Conservation (phyloP, 2,329 filamentous ascomycete genomes). For the Ceratocystis variospora region DNA sequence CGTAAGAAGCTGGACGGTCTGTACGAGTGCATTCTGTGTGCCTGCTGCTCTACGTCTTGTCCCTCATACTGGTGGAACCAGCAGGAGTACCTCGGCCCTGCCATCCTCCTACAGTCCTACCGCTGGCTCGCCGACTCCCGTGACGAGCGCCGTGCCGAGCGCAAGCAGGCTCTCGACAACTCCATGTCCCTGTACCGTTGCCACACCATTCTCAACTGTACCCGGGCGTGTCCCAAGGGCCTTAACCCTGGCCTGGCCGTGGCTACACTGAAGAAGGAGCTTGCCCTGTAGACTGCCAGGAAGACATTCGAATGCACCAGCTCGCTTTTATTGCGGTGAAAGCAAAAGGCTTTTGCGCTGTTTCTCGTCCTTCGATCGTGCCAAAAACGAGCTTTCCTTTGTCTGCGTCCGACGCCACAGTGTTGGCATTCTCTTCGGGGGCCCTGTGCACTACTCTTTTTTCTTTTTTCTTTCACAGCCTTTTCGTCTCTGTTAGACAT, state of each 20-base stretch:
- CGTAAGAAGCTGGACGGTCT: conserved; percentile 94
- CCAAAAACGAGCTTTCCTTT: no score
- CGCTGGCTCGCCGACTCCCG: conserved; percentile 91
- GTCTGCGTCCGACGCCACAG: background rate
- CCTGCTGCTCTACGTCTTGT: conserved; percentile 97
- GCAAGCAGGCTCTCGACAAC: conserved; percentile 88
- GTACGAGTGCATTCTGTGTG: conserved; percentile 98
- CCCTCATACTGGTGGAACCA: conserved; percentile 99
- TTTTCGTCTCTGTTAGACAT: conserved; percentile 3
- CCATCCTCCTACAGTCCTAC: conserved; percentile 94
- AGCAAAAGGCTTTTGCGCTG: background rate
- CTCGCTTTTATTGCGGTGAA: conserved; percentile 27
- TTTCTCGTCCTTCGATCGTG: background rate
- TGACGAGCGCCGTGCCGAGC: conserved; percentile 76
- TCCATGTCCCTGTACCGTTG: conserved; percentile 98
- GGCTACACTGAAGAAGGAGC: conserved; percentile 96
- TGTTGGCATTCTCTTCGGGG: background rate
- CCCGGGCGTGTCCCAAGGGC: conserved; percentile 93
- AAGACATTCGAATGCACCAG: background rate
- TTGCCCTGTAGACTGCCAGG: conserved; percentile 38
- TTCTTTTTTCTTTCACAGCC: background rate
- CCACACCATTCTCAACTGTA: conserved; percentile 99
- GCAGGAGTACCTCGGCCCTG: conserved; percentile 95
- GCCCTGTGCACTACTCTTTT: background rate
- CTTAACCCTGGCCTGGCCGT: conserved; percentile 91